Evolutionary conservation across 805 yeast species (phyloP), one percentile per base, ranked within the genome.

Genomic region (Candida michaelii): DNA sequence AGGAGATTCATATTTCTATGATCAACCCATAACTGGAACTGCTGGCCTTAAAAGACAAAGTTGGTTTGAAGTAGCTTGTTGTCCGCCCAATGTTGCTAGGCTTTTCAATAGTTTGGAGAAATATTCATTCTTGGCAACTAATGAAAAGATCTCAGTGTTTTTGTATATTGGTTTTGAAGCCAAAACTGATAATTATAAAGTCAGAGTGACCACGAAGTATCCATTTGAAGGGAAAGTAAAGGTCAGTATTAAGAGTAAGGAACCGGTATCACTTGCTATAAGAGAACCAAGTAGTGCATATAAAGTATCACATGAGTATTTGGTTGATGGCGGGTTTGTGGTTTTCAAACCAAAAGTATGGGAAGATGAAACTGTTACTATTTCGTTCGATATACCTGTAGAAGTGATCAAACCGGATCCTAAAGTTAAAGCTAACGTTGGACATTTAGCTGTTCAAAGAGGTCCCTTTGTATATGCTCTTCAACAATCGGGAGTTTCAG

Each of bases 11-110:
- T 56, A 52, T 33, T 53, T 38, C 39, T 56, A 56, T 31, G 47
- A 52, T 27, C 55, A 56, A 25, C 62, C 55, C 9, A 27, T 56
- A 3, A 32, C 40, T 25, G 56, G 58, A 1, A 16, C n/a, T n/a
- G n/a, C 9, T 6, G 51, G 44, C 3, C 41, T 33, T 7, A 38
- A 43, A 25, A 43, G 62, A 39, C 46, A 46, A 30, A 44, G 40
- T 12, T 56, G 59, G 60, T 56, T 56, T 30, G 42, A 16, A 18
- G 32, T 43, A 36, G 42, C 53, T 13, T 56, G 62, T 41, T 56
- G 62, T 41, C 62, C 62, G 9, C 60, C 60, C 17, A 56, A 56
- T 35, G 56, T 54, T 21, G 48, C 59, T 2, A 50, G 55, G 17
- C 36, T 55, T 13, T 49, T 56, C 46, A 51, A 46, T 38, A 47